Evolutionary conservation across 2,329 filamentous ascomycete species (phyloP).

Genomic region (Neobulgaria alba): DNA sequence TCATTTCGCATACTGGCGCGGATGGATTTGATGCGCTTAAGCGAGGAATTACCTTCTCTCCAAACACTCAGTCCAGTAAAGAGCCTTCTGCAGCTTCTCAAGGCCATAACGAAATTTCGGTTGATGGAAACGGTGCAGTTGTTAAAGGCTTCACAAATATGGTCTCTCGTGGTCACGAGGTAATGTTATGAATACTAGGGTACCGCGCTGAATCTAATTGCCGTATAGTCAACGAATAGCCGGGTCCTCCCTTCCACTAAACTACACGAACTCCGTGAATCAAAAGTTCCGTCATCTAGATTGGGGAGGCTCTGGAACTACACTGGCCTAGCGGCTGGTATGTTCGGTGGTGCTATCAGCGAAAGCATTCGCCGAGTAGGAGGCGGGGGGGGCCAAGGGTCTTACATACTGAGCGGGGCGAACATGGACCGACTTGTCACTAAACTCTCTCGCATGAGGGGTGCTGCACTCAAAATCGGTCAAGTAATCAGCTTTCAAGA

Average conservation of each 20-base stretch:
- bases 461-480: conserved; percentile 90
- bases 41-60: no score
- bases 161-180: no score
- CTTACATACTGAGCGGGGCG: conserved; percentile 74
- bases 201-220: no score
- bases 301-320: conserved; percentile 92
- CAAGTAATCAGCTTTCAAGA: conserved; percentile 99
- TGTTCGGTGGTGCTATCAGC: conserved; percentile 85
- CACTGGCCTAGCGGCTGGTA: conserved; percentile 82
- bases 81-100: no score
- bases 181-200: no score
- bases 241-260: conserved; percentile 23
- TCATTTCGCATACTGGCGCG: no score
- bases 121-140: no score
- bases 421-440: conserved; percentile 92
- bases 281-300: conserved; percentile 79
- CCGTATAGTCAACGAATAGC: no score
- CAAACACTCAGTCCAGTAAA: no score
- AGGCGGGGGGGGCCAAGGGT: conserved; percentile 61
- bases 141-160: no score
- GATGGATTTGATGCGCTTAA: no score
- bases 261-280: conserved; percentile 71
- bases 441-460: conserved; percentile 91
- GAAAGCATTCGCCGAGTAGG: conserved; percentile 72
- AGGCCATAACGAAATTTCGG: no score